These are phyloP conservation scores for Candida sojae DNA, from an alignment of 1,139 yeast genomes.

Conservation along the genomic window DNA sequence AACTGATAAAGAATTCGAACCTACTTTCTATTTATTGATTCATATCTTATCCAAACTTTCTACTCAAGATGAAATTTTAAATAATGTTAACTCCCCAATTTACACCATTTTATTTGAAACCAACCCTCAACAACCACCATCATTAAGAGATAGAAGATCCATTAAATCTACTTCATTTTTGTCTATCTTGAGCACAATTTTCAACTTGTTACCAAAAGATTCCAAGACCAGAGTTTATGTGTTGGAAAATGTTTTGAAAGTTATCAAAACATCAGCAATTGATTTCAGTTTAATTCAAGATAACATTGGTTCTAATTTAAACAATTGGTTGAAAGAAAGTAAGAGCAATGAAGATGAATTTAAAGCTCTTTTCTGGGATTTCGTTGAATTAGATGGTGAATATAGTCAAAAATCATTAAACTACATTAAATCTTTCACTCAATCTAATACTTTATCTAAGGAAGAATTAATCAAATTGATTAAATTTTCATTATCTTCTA, in stretches of 20 bases:
- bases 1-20: slow-evolving; percentile 48
- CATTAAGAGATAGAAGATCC: slow-evolving; percentile 50
- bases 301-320: slow-evolving; percentile 39
- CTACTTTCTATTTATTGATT: slow-evolving; percentile 44
- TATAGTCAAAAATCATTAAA: slow-evolving; percentile 33
- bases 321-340: slow-evolving; percentile 37
- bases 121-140: slow-evolving; percentile 40
- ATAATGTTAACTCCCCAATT: slow-evolving; percentile 27
- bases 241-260: slow-evolving; percentile 33
- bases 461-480: slow-evolving; percentile 38
- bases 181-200: slow-evolving; percentile 44
- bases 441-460: slow-evolving; percentile 12
- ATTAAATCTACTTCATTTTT: slow-evolving; percentile 46
- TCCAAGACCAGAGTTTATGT: slow-evolving; percentile 36
- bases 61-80: slow-evolving; percentile 28
- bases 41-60: slow-evolving; percentile 35
- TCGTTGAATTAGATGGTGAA: slow-evolving; percentile 36
- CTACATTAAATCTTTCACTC: slow-evolving; percentile 38
- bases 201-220: slow-evolving; percentile 43
- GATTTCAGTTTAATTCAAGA: slow-evolving; percentile 38
- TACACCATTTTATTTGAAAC: slow-evolving; percentile 32
- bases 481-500: slow-evolving; percentile 40
- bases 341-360: slow-evolving; percentile 30
- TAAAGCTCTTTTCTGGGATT: slow-evolving; percentile 40
- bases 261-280: slow-evolving; percentile 32